Base-by-base conservation (phyloP, 2,329 filamentous ascomycete genomes). In the Ilyonectria mors-panacis region DNA sequence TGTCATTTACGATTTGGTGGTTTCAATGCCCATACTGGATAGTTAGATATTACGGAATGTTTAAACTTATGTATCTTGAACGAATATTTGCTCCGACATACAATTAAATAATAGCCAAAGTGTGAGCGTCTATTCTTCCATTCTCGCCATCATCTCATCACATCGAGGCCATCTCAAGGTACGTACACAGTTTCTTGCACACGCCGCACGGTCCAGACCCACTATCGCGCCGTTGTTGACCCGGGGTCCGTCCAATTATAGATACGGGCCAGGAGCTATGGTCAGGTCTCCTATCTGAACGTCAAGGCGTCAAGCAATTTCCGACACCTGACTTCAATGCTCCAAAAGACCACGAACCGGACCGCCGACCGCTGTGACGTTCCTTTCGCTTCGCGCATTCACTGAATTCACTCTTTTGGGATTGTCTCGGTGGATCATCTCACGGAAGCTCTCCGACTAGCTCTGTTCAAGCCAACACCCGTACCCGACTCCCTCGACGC, bases 401-500 rank as follows among this genome's bases (percentile, higher is more conserved):
- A 35, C 33, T 57, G 44, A 65, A 45, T 42, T 35, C 30, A 26
- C n/a, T 42, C 17, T 23, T 37, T 19, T 42, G 47, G 30, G n/a
- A 30, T 28, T 44, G 37, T 42, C 50, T 39, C 19, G 19, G 26
- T 33, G 48, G 8, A 51, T 33, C 26, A n/a, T 6, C 10, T 17
- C 28, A 51, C 26, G 30, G 28, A 30, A 51, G 17, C 48, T 10
- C n/a, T 15, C 12, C 42, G 19, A 26, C 60, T 19, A 35, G 23
- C 35, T 45, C 58, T 26, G 13, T 6, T 51, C 19, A 21, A 55
- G 15, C 17, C 23, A 51, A 28, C 13, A 8, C 30, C 30, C n/a
- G 62, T 62, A 30, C 47, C 23, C 35, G 78, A 82, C 69, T 69
- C 81, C 48, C 76, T 71, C 67, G 63, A 63, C 62, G 55, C 59